A percentile compares a stretch with the other conserved stretches of the same genome.
phyloP scores from a whole-genome alignment of 306 rosid species.

The Geum urbanum region DNA sequence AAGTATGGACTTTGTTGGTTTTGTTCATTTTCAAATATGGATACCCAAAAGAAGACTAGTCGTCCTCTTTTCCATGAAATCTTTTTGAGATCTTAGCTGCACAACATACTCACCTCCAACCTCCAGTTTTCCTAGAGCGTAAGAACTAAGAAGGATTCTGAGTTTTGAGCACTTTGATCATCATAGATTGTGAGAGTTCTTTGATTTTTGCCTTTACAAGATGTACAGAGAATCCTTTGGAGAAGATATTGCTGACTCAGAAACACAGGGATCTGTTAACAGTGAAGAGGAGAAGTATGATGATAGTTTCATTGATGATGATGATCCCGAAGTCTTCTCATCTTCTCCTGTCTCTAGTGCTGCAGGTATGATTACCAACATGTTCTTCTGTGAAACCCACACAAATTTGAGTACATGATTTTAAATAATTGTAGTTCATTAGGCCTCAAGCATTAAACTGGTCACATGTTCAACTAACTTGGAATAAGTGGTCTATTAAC shows the following conservation, averaged over 20 bases:
- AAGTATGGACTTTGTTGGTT: not conserved
- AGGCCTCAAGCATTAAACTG: not conserved
- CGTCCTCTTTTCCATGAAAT: not conserved
- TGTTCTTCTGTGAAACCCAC: not conserved
- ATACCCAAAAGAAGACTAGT: not conserved
- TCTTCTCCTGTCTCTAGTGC: conserved; percentile 41
- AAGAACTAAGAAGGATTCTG: not conserved
- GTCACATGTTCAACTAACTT: not conserved
- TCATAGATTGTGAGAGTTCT: not conserved
- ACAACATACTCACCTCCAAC: not conserved
- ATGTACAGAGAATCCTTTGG: conserved; percentile 73
- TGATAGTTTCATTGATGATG: conserved; percentile 71
- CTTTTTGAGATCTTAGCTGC: not conserved
- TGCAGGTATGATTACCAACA: conserved; percentile 34
- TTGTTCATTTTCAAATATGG: not conserved
- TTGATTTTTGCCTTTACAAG: conserved; percentile 37
- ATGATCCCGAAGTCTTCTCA: conserved; percentile 38
- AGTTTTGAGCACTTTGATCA: not conserved
- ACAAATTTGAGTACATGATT: not conserved
- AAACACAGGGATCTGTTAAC: conserved; percentile 51
- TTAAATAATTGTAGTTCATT: not conserved
- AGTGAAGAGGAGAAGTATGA: conserved; percentile 67
- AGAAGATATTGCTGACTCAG: conserved; percentile 79
- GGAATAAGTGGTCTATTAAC: not conserved
- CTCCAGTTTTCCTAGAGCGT: not conserved